Evolutionary conservation across 108 stramenopile species (phyloP).

Genomic region (Cyclotella sp.): DNA sequence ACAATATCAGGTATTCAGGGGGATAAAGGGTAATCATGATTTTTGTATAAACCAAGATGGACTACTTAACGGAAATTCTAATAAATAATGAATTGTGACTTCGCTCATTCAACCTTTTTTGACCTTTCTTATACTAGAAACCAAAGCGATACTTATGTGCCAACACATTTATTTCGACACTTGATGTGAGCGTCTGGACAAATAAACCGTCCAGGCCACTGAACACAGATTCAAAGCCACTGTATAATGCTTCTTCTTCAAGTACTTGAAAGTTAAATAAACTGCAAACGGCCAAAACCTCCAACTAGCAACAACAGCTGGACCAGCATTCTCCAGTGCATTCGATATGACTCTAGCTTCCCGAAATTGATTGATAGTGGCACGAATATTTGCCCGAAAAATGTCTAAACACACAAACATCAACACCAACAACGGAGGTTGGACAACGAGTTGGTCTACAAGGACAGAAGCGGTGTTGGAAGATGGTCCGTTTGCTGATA

Average conservation of each 20-base stretch:
- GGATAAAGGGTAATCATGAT: too few species aligned
- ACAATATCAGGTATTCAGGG: too few species aligned
- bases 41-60: too few species aligned
- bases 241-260: slow-evolving; percentile 56
- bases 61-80: too few species aligned
- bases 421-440: slow-evolving; percentile 46
- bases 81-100: too few species aligned
- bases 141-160: too few species aligned
- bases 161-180: not conserved
- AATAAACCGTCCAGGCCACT: slow-evolving; percentile 50
- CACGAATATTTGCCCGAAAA: slow-evolving; percentile 44
- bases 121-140: too few species aligned
- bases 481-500: slow-evolving; percentile 44
- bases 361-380: slow-evolving; percentile 39
- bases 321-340: slow-evolving; percentile 37
- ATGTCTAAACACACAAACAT: slow-evolving; percentile 51
- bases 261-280: slow-evolving; percentile 51
- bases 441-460: slow-evolving; percentile 46
- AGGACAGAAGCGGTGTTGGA: slow-evolving; percentile 51
- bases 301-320: slow-evolving; percentile 45
- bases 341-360: slow-evolving; percentile 34
- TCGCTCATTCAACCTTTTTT: too few species aligned
- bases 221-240: slow-evolving; percentile 54
- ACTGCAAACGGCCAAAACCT: slow-evolving; percentile 57
- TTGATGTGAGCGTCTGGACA: not conserved